Evolutionary conservation across 208 protist genomes (phyloP), one percentile per base, ranked within the genome.

Genomic region (Angomonas ambiguus): DNA sequence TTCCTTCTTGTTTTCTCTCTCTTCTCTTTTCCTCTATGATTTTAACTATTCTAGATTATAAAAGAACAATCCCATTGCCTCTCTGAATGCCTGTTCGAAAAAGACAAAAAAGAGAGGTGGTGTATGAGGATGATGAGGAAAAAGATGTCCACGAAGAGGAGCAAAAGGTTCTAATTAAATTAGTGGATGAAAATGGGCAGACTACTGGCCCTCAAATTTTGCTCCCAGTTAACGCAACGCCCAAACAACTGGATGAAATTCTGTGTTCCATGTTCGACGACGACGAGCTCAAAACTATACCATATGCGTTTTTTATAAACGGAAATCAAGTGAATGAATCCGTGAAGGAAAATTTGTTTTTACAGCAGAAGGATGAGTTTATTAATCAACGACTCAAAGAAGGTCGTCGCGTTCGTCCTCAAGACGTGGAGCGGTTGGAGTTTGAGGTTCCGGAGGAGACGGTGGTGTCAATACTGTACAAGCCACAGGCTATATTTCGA

Each of bases 401-500:
- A 53, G 92, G 89, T 38, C 76, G 91, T 10, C 84, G 88, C 35
- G 82, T 96, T 30, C 77, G 85, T 31, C 80, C 79, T 34, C 72
- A 90, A 62, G 85, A 94, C 63, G 81, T 95, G 41, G 85, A 92
- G 27, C 84, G 83, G 60, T 69, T 92, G 32, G 67, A 79, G 45
- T 94, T 96, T 75, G 77, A 78, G 32, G 57, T 81, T 16, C 87
- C 87, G 35, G 87, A 92, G 69, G 91, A 97, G 73, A 86, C 82
- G 31, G 78, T 88, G 51, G 77, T 96, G 8, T 76, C 93, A 27
- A 95, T 98, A 61, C 68, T 83, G 31, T 98, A 95, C 83, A 90
- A 92, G 69, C 98, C 98, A 51, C 98, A 99, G 73, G 96, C 97
- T 2, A 84, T 98, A n/a, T 99, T 99, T 77, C 83, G 87, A 35